Base-by-base conservation (phyloP, 2,329 filamentous ascomycete genomes). In the Xylaria sp. region DNA sequence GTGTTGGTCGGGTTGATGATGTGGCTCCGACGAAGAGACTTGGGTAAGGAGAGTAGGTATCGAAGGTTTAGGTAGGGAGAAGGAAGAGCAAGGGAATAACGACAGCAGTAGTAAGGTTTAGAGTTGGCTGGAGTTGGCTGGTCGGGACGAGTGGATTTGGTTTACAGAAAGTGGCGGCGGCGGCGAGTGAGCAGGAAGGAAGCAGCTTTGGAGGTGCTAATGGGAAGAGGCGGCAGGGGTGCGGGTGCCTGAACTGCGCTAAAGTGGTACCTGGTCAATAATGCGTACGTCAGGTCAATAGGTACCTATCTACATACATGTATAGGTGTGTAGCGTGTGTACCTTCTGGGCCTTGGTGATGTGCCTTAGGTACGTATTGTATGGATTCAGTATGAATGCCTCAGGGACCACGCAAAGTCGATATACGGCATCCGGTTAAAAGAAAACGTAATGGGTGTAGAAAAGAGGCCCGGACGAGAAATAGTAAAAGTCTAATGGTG, bases 141-240 rank as follows among this genome's bases (percentile, higher is more conserved):
- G n/a, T n/a, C n/a, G n/a, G n/a, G n/a, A 42, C 47, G 51, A 27
- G 53, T 56, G 53, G 61, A 54, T 64, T 69, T 47, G 65, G 49
- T 51, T 59, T 65, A 57, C 61, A 59, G 54, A 47, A 39, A 31
- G 65, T 66, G 68, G 68, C 61, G 65, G 65, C 38, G 44, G 55
- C 61, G 50, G 64, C 54, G 54, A 50, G 27, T 13, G 57, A 49
- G 53, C 42, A 63, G 55, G 13, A 27, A 31, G 49, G 25, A 55
- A 50, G 63, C 57, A 54, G 65, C 55, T 47, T n/a, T n/a, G 33
- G 49, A 49, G 33, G 53, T 59, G 59, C 64, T 66, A 63, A 54
- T 45, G 63, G 11, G 45, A 42, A 36, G 59, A 20, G 54, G 58
- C 63, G 60, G 63, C 63, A 63, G 63, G 63, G 66, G 63, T 61